phyloP scores from a whole-genome alignment of 1,139 yeast genomes.

The Candida sojae region DNA sequence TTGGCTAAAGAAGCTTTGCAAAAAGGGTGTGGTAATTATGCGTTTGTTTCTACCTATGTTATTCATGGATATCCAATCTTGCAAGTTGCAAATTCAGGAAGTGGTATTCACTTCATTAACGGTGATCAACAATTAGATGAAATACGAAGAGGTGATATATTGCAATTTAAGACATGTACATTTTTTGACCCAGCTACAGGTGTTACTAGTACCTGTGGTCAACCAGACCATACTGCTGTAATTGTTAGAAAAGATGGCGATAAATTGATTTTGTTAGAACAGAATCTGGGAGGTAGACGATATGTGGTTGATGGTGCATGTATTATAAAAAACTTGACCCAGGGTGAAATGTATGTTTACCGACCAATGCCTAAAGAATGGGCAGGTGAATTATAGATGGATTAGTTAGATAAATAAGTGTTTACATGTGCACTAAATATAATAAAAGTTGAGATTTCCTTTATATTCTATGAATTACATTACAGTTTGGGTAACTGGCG shows the following conservation, averaged over 20 bases:
- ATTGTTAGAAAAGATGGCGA: slow-evolving; percentile 42
- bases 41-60: slow-evolving; percentile 55
- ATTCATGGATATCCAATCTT: slow-evolving; percentile 62
- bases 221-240: slow-evolving; percentile 70
- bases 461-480: too few relatives aligned
- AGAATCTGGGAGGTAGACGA: slow-evolving; percentile 56
- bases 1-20: slow-evolving; percentile 64
- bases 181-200: slow-evolving; percentile 38
- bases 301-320: slow-evolving; percentile 50
- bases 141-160: slow-evolving; percentile 42
- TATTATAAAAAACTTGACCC: slow-evolving; percentile 41
- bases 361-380: slow-evolving; percentile 59
- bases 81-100: slow-evolving; percentile 31
- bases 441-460: too few relatives aligned
- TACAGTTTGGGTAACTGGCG: too few relatives aligned
- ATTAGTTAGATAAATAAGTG: not conserved
- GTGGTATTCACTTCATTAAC: slow-evolving; percentile 19
- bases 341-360: slow-evolving; percentile 53
- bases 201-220: slow-evolving; percentile 43
- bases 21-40: slow-evolving; percentile 62
- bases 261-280: slow-evolving; percentile 53
- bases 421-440: too few relatives aligned
- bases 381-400: slow-evolving; percentile 34
- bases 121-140: slow-evolving; percentile 32
- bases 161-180: slow-evolving; percentile 43